These are phyloP conservation scores for Lachnellula hyalina DNA, from an alignment of 2,329 filamentous ascomycete species.

Conservation along the genomic window DNA sequence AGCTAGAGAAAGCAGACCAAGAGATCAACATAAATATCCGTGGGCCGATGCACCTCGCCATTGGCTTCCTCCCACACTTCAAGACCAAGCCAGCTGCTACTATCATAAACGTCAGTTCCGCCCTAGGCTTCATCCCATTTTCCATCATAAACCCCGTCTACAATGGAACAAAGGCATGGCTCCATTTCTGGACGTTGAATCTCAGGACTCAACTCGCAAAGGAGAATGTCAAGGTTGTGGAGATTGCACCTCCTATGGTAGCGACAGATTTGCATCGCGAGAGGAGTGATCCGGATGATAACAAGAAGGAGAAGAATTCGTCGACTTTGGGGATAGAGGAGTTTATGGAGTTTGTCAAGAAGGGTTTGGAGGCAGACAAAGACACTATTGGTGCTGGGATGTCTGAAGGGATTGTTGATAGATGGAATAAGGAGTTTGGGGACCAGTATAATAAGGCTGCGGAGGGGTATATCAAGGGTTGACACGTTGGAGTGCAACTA, in stretches of 20 bases:
- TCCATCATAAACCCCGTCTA: constrained; percentile 53
- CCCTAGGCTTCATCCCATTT: constrained; percentile 48
- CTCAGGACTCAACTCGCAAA: constrained; percentile 44
- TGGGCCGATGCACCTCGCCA: constrained; percentile 50
- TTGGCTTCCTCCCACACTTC: constrained; percentile 46
- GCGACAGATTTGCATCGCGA: constrained; percentile 52
- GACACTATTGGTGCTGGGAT: constrained; percentile 44
- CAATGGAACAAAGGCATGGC: constrained; percentile 53
- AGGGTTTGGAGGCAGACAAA: constrained; percentile 41
- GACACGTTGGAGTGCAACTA: too few species aligned
- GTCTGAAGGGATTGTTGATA: constrained; percentile 8
- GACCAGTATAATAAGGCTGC: constrained; percentile 38
- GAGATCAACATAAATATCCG: constrained; percentile 55
- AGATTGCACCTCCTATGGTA: constrained; percentile 52
- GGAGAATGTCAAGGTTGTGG: constrained; percentile 43
- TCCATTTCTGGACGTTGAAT: constrained; percentile 53
- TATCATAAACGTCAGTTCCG: constrained; percentile 50
- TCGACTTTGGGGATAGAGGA: constrained; percentile 44
- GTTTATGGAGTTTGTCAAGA: constrained; percentile 45
- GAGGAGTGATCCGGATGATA: constrained; percentile 49
- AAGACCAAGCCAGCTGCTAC: constrained; percentile 34
- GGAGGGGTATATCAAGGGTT: background rate
- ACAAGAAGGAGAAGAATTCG: constrained; percentile 52
- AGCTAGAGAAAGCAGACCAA: constrained; percentile 45
- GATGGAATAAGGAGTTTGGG: constrained; percentile 34